These are phyloP conservation scores for Tilletia walkeri DNA, from an alignment of 1,284 basidiomycete genomes.

Conservation along the genomic window DNA sequence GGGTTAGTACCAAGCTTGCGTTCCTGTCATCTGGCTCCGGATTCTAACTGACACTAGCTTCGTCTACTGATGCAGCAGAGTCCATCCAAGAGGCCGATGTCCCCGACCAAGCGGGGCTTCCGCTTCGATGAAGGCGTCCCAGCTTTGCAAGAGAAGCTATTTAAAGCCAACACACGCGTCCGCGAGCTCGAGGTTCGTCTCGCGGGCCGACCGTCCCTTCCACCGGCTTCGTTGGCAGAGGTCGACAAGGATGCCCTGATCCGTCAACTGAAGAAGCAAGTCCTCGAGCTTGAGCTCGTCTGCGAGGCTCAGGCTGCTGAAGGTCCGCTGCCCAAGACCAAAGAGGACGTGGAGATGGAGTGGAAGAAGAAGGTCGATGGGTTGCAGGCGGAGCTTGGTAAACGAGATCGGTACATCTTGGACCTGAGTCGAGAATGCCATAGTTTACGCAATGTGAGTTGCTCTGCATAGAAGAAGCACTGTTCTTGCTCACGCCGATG, in stretches of 20 bases:
- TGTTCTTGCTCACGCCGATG: too few species aligned
- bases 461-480: too few species aligned
- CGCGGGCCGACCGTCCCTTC: constrained; percentile 32
- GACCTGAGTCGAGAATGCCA: constrained; percentile 34
- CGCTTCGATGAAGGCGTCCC: constrained; percentile 38
- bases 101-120: constrained; percentile 36
- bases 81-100: constrained; percentile 31
- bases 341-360: constrained; percentile 49
- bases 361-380: constrained; percentile 22
- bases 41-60: constrained; percentile 7
- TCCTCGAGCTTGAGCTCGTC: constrained; percentile 46
- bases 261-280: constrained; percentile 31
- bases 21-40: background rate
- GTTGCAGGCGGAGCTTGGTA: constrained; percentile 25
- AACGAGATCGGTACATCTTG: constrained; percentile 38
- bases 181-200: constrained; percentile 31
- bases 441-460: background rate
- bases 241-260: constrained; percentile 33
- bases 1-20: background rate
- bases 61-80: background rate
- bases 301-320: constrained; percentile 37
- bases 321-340: constrained; percentile 38
- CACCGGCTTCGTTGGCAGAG: constrained; percentile 17
- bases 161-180: constrained; percentile 37
- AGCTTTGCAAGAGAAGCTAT: constrained; percentile 48